A percentile compares a stretch with the other conserved stretches of the same genome.
These are phyloP conservation scores for Epichloe amarillans DNA, from an alignment of 2,329 filamentous ascomycete genomes.

Conservation along the genomic window DNA sequence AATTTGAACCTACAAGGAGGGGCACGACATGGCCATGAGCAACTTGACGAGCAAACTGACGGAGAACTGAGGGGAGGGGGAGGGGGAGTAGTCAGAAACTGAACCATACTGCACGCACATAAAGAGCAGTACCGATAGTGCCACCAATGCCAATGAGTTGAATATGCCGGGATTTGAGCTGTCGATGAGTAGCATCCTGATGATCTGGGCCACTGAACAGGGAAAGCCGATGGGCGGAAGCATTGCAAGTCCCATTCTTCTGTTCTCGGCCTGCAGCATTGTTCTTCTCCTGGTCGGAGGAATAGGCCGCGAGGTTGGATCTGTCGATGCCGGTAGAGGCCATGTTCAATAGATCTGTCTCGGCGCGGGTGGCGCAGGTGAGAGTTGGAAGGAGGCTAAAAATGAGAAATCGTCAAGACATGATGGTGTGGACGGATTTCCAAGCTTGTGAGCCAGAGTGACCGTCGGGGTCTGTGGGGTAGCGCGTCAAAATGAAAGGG, in stretches of 20 bases:
- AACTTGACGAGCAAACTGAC: slow-evolving; percentile 4
- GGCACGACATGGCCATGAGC: slow-evolving; percentile 8
- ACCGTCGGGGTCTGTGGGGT: not conserved
- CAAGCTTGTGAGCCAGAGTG: not conserved
- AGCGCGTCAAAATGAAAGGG: no score
- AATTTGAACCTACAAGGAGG: slow-evolving; percentile 33
- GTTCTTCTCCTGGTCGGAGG: slow-evolving; percentile 11
- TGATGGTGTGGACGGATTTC: not conserved
- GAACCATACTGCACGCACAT: slow-evolving; percentile 22
- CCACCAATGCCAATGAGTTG: slow-evolving; percentile 51
- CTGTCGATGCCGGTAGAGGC: slow-evolving; percentile 12
- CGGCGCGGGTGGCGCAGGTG: not conserved
- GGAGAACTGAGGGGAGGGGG: not conserved
- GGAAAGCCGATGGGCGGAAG: slow-evolving; percentile 6
- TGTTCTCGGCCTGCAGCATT: not conserved
- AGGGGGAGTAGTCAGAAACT: not conserved
- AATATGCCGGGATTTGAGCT: slow-evolving; percentile 42
- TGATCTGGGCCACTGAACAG: slow-evolving; percentile 9
- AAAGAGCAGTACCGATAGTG: slow-evolving; percentile 49
- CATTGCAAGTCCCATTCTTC: not conserved
- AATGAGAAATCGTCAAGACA: not conserved
- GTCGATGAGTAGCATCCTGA: slow-evolving; percentile 34
- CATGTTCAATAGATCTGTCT: slow-evolving; percentile 6
- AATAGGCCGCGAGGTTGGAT: slow-evolving; percentile 10
- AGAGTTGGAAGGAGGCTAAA: not conserved